Evolutionary conservation across 441 rosid species (phyloP), one percentile per base, ranked within the genome.

Genomic region (Adansonia rubrostipa): DNA sequence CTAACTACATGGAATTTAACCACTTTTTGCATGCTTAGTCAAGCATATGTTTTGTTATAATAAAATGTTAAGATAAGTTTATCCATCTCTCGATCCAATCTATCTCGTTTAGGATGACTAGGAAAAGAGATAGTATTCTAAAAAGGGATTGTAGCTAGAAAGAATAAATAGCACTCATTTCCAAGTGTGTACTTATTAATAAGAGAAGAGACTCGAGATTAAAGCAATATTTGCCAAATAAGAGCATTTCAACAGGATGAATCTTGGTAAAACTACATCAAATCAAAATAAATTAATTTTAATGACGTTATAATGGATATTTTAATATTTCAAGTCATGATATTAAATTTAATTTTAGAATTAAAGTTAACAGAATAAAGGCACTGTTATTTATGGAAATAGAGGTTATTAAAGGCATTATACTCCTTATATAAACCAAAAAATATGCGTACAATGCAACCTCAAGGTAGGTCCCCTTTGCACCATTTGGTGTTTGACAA

Each of bases 371-470:
- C 6, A 64, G 50, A 65, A 65, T n/a, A 65, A 0, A 44, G 24
- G 50, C 50, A 8, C 3, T 8, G 24, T 8, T 66, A n/a, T 65
- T 42, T 42, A 42, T n/a, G 51, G 48, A 66, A 40, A 40, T 6
- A 64, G 47, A 64, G 22, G 48, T n/a, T 3, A n/a, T 64, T 40
- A 36, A 36, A 40, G 69, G 69, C 69, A 64, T 64, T 36, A 64
- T 64, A 36, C 11, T 40, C 22, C 22, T 64, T 64, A 15, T 15
- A 36, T 64, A 36, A 40, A 64, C 20, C 11, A 66, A 3, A 14
- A 66, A 2, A 40, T 5, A 4, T 5, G 5, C 6, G 3, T 9
- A n/a, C 14, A 66, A 40, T 66, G 51, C 71, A n/a, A 42, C 24
- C 51, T 40, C 51, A 19, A 58, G 63, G 63, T 58, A 8, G 62